Conservation (phyloP, 2,329 filamentous ascomycete species). For the Fusarium setosum region DNA sequence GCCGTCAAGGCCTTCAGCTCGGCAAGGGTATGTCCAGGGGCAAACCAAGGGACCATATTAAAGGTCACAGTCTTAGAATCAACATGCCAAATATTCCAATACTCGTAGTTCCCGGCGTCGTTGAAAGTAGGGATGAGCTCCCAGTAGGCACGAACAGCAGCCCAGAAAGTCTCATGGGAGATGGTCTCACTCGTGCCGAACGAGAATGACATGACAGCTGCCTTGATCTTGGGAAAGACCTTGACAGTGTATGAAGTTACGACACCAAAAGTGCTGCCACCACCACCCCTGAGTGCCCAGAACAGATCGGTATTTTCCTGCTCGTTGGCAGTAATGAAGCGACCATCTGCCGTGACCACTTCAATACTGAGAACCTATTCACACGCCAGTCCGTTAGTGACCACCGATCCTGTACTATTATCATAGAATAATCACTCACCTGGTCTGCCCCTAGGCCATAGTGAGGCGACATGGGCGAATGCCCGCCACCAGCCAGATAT, state of each 20-base stretch:
- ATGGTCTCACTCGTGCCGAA: constrained; percentile 28
- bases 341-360: constrained; percentile 32
- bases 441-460: constrained; percentile 39
- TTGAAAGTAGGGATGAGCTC: constrained; percentile 31
- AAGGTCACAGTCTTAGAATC: constrained; percentile 21
- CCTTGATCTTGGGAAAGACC: constrained; percentile 48
- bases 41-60: constrained; percentile 38
- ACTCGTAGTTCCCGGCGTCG: constrained; percentile 34
- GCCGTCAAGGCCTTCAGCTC: constrained; percentile 18
- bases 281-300: constrained; percentile 54
- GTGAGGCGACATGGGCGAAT: constrained; percentile 30
- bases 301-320: constrained; percentile 44
- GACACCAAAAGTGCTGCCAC: constrained; percentile 50
- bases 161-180: constrained; percentile 33
- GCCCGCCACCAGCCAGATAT: constrained; percentile 35
- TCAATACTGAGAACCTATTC: constrained; percentile 34
- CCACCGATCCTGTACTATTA: no score
- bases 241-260: constrained; percentile 50
- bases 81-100: constrained; percentile 34
- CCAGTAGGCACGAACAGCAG: constrained; percentile 26
- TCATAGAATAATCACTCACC: background rate
- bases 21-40: constrained; percentile 29
- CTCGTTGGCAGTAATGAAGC: constrained; percentile 27
- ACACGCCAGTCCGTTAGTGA: background rate
- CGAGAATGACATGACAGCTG: constrained; percentile 34